These are phyloP conservation scores for Heterobasidion irregulare DNA, from an alignment of 1,284 basidiomycete species.

Conservation along the genomic window DNA sequence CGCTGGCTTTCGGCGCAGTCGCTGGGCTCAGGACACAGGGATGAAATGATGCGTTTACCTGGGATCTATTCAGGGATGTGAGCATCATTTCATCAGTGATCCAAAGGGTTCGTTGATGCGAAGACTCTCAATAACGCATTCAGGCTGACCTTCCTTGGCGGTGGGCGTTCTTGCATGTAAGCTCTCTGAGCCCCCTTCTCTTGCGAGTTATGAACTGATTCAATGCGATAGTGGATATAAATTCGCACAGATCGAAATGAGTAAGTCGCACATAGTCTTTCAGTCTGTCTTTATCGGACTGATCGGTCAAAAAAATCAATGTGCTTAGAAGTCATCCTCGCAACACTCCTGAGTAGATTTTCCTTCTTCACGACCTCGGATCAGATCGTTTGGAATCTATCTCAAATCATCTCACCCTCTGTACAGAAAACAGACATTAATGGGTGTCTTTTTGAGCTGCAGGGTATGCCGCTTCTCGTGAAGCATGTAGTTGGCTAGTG, in stretches of 20 bases:
- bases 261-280: conserved; percentile 2
- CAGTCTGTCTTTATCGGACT: neutral
- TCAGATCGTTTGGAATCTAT: conserved; percentile 1
- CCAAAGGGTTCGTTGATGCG: neutral
- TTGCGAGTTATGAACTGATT: neutral
- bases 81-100: conserved; percentile 1
- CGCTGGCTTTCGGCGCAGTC: conserved; percentile 13
- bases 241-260: conserved; percentile 12
- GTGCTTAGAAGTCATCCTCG: neutral
- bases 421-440: neutral
- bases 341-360: neutral
- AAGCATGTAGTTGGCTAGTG: neutral
- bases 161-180: conserved; percentile 14
- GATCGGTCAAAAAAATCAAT: neutral
- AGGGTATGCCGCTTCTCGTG: neutral
- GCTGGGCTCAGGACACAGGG: neutral
- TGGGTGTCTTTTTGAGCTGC: neutral
- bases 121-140: neutral
- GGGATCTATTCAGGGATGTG: conserved; percentile 15
- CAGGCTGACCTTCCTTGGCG: conserved; percentile 14
- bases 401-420: conserved; percentile 1
- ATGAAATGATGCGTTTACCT: conserved; percentile 5
- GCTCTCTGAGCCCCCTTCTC: neutral
- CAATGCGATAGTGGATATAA: conserved; percentile 6
- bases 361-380: neutral